Base-by-base conservation (phyloP, 768 basidiomycete genomes). In the Botryobasidium botryosum region DNA sequence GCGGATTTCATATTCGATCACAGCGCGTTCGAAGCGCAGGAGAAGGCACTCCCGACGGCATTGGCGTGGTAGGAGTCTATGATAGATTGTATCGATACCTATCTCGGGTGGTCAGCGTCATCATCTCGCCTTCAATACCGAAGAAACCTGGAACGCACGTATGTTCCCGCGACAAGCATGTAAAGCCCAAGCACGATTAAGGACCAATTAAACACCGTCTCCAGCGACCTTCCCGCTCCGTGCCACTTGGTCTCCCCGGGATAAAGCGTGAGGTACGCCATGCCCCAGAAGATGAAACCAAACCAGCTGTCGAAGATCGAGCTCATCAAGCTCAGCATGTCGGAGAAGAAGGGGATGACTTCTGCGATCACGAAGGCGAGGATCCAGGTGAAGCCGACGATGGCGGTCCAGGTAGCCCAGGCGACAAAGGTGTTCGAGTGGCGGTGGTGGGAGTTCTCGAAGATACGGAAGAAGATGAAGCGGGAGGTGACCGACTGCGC, bases 381-480 rank as follows among this genome's bases (percentile, higher is more conserved):
- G 35, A 53, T 27, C 50, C 52, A 57, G 7, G 47, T 51, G 15
- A 28, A 46, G 6, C 52, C 38, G 7, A 53, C 49, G 46, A 55
- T 52, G 17, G 5, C 35, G 24, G 50, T 18, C 54, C 56, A 57
- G n/a, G 47, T 40, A 3, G 13, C 10, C 56, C 56, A 57, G 8
- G 54, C 55, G 4, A 25, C 40, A 27, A 50, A 21, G 17, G 56
- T 55, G 47, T 57, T 4, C 17, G 40, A 38, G 5, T 53, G 52
- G 39, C 55, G 52, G 3, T n/a, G 27, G 13, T 47, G 49, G 15
- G 47, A 53, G 3, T 44, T 50, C 12, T 28, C 24, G 50, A 55
- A 57, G 45, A 57, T 51, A 31, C 50, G 51, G 43, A 52, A 48
- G 44, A 48, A 57, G 46, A 57, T 54, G 28, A 50, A 52, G 23